These are phyloP conservation scores for Vigna radiata DNA, from an alignment of 306 rosid genomes.

Conservation along the genomic window DNA sequence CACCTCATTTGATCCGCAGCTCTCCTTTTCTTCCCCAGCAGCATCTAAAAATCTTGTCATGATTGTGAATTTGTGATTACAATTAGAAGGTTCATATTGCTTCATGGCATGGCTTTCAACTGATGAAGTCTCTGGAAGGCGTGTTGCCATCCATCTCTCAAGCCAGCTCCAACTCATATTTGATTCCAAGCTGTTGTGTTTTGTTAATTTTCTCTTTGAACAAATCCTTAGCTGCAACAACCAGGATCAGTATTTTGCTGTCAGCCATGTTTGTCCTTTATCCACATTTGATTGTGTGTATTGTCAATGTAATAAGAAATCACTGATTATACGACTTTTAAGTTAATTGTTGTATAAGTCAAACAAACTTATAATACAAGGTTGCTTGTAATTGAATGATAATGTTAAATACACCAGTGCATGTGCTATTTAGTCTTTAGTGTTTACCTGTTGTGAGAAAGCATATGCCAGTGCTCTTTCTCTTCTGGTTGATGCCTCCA, in stretches of 20 bases:
- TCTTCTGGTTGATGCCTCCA: constrained; percentile 88
- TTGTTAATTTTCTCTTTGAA: constrained; percentile 65
- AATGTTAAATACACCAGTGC: background rate
- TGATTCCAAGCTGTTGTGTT: constrained; percentile 57
- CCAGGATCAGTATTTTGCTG: background rate
- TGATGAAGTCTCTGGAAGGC: constrained; percentile 66
- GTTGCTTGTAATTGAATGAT: background rate
- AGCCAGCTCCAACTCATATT: constrained; percentile 98
- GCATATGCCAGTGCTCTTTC: constrained; percentile 98
- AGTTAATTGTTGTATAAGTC: background rate
- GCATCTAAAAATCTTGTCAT: constrained; percentile 59
- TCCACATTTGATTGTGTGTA: background rate
- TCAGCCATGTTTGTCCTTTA: background rate
- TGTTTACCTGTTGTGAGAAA: constrained; percentile 88
- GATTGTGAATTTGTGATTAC: constrained; percentile 41
- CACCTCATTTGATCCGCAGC: constrained; percentile 94
- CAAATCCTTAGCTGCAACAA: constrained; percentile 74
- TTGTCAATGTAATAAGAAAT: background rate
- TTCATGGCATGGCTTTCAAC: constrained; percentile 60
- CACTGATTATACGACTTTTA: background rate
- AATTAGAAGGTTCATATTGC: constrained; percentile 50
- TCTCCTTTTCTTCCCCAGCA: constrained; percentile 80
- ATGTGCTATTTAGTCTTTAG: background rate
- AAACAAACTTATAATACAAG: background rate
- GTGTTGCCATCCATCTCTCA: constrained; percentile 98